Conservation (phyloP, 1,284 basidiomycete genomes). For the Trametes pubescens region DNA sequence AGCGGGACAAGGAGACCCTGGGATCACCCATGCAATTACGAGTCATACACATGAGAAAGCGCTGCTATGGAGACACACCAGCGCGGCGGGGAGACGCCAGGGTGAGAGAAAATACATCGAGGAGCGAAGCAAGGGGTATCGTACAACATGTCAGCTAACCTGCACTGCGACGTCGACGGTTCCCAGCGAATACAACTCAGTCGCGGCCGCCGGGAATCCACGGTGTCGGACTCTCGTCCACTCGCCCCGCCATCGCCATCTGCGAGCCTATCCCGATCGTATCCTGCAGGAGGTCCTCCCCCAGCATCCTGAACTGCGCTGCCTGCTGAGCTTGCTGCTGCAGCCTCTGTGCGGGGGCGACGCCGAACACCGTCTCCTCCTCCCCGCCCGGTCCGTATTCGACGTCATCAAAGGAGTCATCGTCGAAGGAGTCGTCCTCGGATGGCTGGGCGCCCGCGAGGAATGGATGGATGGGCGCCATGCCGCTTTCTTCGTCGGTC, state of each 20-base stretch:
- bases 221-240: constrained; percentile 73
- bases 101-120: background rate
- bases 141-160: background rate
- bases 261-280: constrained; percentile 66
- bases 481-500: constrained; percentile 42
- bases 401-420: constrained; percentile 47
- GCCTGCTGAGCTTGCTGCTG: constrained; percentile 38
- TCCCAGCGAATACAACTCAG: background rate
- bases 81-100: too few species aligned
- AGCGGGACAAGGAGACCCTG: too few species aligned
- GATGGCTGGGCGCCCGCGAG: constrained; percentile 44
- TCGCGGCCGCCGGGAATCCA: constrained; percentile 35
- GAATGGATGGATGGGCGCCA: constrained; percentile 63
- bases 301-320: constrained; percentile 57
- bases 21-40: too few species aligned
- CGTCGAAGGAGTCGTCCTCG: constrained; percentile 56
- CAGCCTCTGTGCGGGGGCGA: constrained; percentile 57
- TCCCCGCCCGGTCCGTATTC: constrained; percentile 44
- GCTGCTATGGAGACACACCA: too few species aligned
- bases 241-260: constrained; percentile 53
- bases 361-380: constrained; percentile 77
- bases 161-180: background rate
- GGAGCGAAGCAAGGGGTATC: constrained; percentile 1
- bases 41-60: too few species aligned
- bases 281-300: constrained; percentile 67